phyloP scores from a whole-genome alignment of 2,329 filamentous ascomycete species.

The Xylaria arbuscula region DNA sequence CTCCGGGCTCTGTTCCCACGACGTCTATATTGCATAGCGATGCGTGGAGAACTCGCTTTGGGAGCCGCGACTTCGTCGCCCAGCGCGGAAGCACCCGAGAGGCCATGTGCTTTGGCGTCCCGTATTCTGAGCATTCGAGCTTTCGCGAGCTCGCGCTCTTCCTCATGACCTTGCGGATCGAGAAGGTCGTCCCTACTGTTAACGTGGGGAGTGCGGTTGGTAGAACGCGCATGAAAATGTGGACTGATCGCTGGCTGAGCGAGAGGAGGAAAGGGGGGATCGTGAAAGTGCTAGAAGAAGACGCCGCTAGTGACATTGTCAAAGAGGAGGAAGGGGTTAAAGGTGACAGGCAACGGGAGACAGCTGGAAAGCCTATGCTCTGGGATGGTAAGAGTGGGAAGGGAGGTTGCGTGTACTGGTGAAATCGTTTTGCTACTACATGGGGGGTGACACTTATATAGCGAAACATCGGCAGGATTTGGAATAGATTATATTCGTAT shows the following conservation, averaged over 20 bases:
- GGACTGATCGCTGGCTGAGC: slow-evolving; percentile 71
- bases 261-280: slow-evolving; percentile 68
- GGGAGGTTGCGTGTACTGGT: slow-evolving; percentile 57
- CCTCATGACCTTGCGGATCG: slow-evolving; percentile 85
- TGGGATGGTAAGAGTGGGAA: slow-evolving; percentile 57
- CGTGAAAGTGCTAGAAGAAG: slow-evolving; percentile 58
- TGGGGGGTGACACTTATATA: neutral
- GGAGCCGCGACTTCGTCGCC: slow-evolving; percentile 76
- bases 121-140: slow-evolving; percentile 95
- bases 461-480: neutral
- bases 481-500: slow-evolving; percentile 3
- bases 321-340: slow-evolving; percentile 55
- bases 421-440: slow-evolving; percentile 19
- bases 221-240: slow-evolving; percentile 70
- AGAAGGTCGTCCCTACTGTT: slow-evolving; percentile 91
- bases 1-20: slow-evolving; percentile 62
- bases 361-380: slow-evolving; percentile 35
- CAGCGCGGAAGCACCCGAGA: slow-evolving; percentile 86
- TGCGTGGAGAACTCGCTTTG: slow-evolving; percentile 81
- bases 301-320: slow-evolving; percentile 43
- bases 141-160: slow-evolving; percentile 97
- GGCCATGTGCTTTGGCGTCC: slow-evolving; percentile 90
- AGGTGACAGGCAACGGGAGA: slow-evolving; percentile 24
- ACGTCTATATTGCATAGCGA: slow-evolving; percentile 65
- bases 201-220: slow-evolving; percentile 75